Evolutionary conservation across 371 early-diverging fungal species (phyloP).

Genomic region (Syncephalastrum sp.): DNA sequence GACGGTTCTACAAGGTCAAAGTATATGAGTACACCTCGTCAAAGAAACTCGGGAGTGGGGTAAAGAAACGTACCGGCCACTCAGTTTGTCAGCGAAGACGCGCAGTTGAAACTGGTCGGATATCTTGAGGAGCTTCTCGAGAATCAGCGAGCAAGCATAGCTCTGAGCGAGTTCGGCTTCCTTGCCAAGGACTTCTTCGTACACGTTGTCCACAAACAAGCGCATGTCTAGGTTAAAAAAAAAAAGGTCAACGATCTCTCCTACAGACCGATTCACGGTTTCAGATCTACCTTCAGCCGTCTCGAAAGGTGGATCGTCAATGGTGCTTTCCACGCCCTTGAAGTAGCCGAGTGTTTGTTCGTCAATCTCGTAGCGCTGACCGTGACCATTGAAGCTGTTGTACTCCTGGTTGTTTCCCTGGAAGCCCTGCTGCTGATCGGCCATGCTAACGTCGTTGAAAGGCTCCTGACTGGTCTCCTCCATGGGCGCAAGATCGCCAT

Average conservation of each 20-base stretch:
- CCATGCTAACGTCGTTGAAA: neutral
- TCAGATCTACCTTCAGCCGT: constrained; percentile 56
- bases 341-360: constrained; percentile 74
- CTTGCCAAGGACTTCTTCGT: constrained; percentile 73
- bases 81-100: constrained; percentile 65
- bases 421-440: neutral
- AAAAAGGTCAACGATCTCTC: neutral
- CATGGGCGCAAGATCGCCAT: neutral
- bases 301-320: constrained; percentile 71
- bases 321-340: constrained; percentile 68
- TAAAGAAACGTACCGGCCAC: constrained; percentile 51
- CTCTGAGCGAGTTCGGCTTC: constrained; percentile 75
- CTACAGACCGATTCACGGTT: constrained; percentile 1
- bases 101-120: constrained; percentile 76
- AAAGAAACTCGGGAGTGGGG: neutral
- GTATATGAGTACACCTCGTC: no score
- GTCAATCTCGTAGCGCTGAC: constrained; percentile 46
- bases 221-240: constrained; percentile 19
- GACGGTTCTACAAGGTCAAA: constrained; percentile 38
- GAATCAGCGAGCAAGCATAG: constrained; percentile 72
- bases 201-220: constrained; percentile 76
- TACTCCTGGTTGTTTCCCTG: constrained; percentile 4
- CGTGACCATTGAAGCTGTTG: constrained; percentile 29
- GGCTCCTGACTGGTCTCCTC: neutral
- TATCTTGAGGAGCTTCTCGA: constrained; percentile 75